A percentile compares a stretch with the other conserved stretches of the same genome.
Evolutionary conservation across 352 stramenopile genomes (phyloP).

Genomic region (Globisporangium echinulatum): DNA sequence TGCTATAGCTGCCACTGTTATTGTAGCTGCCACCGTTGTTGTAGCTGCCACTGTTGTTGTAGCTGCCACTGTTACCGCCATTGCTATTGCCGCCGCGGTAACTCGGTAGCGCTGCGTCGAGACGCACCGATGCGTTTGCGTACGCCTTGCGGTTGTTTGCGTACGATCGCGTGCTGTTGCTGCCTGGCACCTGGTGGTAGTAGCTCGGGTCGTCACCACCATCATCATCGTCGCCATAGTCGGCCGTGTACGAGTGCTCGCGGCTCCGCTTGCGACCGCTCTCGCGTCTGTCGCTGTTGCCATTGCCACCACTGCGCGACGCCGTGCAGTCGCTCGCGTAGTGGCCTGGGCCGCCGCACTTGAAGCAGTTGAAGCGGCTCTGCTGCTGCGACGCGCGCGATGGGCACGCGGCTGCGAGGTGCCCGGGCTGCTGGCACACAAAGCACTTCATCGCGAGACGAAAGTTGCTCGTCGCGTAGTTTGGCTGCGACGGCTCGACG

Average conservation of each 20-base stretch:
- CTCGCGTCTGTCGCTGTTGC: slow-evolving; percentile 17
- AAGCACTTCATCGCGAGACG: slow-evolving; percentile 62
- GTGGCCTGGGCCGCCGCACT: slow-evolving; percentile 38
- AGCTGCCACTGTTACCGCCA: slow-evolving; percentile 10
- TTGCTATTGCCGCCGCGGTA: slow-evolving; percentile 10
- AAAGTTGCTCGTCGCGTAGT: slow-evolving; percentile 39
- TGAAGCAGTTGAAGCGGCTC: slow-evolving; percentile 40
- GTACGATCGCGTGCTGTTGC: neutral
- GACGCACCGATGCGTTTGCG: slow-evolving; percentile 7
- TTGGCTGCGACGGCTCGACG: slow-evolving; percentile 30
- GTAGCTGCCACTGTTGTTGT: slow-evolving; percentile 13
- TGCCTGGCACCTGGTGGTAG: slow-evolving; percentile 26
- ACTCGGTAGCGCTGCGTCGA: slow-evolving; percentile 12
- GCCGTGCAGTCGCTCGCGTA: slow-evolving; percentile 39
- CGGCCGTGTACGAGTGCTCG: slow-evolving; percentile 31
- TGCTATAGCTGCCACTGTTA: slow-evolving; percentile 11
- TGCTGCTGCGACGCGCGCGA: slow-evolving; percentile 33
- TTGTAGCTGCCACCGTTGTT: slow-evolving; percentile 3
- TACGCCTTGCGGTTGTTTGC: slow-evolving; percentile 4
- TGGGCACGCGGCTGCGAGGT: slow-evolving; percentile 67
- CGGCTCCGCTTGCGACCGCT: slow-evolving; percentile 42
- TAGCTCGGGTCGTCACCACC: slow-evolving; percentile 21
- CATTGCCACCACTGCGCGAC: slow-evolving; percentile 5
- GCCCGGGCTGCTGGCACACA: slow-evolving; percentile 58
- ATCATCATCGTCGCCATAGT: slow-evolving; percentile 33